phyloP scores from a whole-genome alignment of 805 yeast genomes.

The Maudiozyma serrabonitensis region DNA sequence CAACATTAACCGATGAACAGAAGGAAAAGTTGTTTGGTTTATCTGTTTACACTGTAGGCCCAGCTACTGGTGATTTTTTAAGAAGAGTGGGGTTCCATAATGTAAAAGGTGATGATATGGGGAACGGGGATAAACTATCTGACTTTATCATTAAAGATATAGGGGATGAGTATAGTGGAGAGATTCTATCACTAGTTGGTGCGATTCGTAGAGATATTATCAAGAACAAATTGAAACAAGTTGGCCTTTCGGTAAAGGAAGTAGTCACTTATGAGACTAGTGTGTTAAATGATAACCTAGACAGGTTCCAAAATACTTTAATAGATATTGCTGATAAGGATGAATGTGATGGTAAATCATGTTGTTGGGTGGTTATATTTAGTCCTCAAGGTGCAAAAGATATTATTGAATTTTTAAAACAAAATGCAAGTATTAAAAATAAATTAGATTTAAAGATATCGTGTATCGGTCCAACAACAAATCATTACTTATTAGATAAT shows the following conservation, averaged over 20 bases:
- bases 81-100: constrained; percentile 51
- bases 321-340: constrained; percentile 7
- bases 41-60: constrained; percentile 82
- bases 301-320: constrained; percentile 25
- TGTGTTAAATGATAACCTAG: constrained; percentile 37
- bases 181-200: constrained; percentile 72
- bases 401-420: constrained; percentile 41
- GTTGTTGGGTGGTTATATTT: constrained; percentile 71
- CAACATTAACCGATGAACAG: constrained; percentile 9
- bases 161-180: constrained; percentile 6
- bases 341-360: background rate
- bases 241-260: constrained; percentile 33
- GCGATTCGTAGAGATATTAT: constrained; percentile 73
- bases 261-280: constrained; percentile 61
- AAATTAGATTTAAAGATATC: constrained; percentile 37
- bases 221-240: constrained; percentile 44
- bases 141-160: constrained; percentile 43
- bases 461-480: constrained; percentile 90
- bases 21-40: constrained; percentile 32
- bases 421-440: constrained; percentile 19
- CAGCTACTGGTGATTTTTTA: constrained; percentile 64
- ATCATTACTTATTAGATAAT: constrained; percentile 42
- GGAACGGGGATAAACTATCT: constrained; percentile 68
- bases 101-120: constrained; percentile 60
- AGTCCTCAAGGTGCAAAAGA: constrained; percentile 80